Base-by-base conservation (phyloP, 495 filamentous ascomycete species). In the Aspergillus coremiiformis region DNA sequence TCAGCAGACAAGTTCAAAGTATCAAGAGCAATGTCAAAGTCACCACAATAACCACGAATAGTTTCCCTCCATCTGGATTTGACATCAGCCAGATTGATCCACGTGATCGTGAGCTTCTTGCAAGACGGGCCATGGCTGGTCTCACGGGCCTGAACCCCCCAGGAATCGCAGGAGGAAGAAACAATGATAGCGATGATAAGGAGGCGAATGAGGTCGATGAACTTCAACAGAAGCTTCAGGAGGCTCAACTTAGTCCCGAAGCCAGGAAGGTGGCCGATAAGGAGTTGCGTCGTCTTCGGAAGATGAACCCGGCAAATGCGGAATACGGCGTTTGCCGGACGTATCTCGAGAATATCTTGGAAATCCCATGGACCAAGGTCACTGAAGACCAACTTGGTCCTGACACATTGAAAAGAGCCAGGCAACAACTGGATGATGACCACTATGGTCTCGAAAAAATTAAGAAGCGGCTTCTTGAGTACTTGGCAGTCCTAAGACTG, bases 361-460 rank as follows among this genome's bases (percentile, higher is more conserved):
- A 99, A 60, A 90, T 99, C 29, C 94, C 94, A 0, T 99, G 94
- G 94, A 83, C 83, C 3, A 82, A 85, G 42, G 78, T 80, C 27
- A 97, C 93, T 0, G 85, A 91, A 52, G 93, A 96, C 62, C 82
- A 87, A 52, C 80, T 99, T 15, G 89, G 89, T n/a, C 77, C 77
- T 3, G 84, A 87, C 15, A 96, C 90, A 1, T 66, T 99, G 51
- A 72, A 77, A 47, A 76, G 75, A 54, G 94, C 94, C 27, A 79
- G 91, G 37, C 85, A 93, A 71, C 92, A 97, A 66, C 76, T 99
- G 22, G 88, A 99, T 61, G 84, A 94, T 47, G 94, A 97, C 66
- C 94, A 99, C 64, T 97, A 97, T 56, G 94, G 94, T 3, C 74
- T 99, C 19, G 88, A 97, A 57, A 93, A 93, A 68, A 93, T 97